phyloP scores from a whole-genome alignment of 345 rosid genomes.

The Melaleuca alternifolia region DNA sequence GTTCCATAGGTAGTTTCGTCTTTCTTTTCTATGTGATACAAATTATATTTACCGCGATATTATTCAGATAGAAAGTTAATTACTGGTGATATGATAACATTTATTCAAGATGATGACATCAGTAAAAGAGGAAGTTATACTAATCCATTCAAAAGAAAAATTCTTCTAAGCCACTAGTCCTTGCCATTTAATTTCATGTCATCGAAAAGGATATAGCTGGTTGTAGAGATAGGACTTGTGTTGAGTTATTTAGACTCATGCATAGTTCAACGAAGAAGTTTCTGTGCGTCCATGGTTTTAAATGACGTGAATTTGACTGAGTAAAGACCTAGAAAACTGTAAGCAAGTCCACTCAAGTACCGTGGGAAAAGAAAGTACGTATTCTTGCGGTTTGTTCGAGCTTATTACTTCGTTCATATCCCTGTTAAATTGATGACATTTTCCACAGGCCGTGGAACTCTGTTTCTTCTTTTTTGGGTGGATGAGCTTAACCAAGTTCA shows the following conservation, averaged over 20 bases:
- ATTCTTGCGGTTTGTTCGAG: not conserved
- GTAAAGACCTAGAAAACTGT: not conserved
- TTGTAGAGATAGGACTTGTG: not conserved
- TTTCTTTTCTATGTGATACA: not conserved
- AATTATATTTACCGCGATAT: not conserved
- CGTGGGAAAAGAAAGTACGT: not conserved
- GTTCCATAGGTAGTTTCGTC: not conserved
- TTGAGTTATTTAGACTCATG: not conserved
- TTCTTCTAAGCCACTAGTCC: not conserved
- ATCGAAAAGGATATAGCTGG: not conserved
- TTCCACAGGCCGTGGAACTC: not conserved
- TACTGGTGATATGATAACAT: not conserved
- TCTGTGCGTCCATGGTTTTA: too few relatives aligned
- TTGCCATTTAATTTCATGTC: rapidly evolving
- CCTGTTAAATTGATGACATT: not conserved
- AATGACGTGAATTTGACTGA: not conserved
- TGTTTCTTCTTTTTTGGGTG: not conserved
- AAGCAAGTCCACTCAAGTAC: not conserved
- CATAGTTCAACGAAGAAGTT: not conserved
- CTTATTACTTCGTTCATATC: rapidly evolving
- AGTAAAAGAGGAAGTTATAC: not conserved
- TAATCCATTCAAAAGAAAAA: too few relatives aligned
- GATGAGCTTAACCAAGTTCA: not conserved
- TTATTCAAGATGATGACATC: not conserved
- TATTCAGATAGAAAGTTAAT: not conserved